Percentiles rank a stretch among this genome's conserved stretches.
phyloP scores from a whole-genome alignment of 164 flowering plant genomes.

The Protea cynaroides region DNA sequence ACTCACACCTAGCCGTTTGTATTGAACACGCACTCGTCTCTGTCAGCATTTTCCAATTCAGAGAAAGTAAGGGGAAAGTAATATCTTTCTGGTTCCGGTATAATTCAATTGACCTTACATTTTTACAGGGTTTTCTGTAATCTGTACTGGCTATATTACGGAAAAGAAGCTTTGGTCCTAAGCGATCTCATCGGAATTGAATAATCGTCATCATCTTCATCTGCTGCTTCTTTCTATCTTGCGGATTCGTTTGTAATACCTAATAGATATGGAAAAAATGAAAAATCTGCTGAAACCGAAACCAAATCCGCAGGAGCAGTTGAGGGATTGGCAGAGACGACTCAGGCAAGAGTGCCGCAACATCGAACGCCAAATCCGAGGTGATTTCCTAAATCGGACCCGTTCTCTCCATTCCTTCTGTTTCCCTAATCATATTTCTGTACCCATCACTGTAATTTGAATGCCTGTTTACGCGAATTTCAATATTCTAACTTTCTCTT shows the following conservation, averaged over 20 bases:
- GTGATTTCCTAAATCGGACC: background rate
- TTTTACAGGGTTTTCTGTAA: too few species aligned
- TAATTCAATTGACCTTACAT: too few species aligned
- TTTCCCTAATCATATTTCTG: too few species aligned
- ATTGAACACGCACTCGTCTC: too few species aligned
- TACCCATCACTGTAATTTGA: background rate
- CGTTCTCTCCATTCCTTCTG: background rate
- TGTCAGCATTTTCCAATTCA: too few species aligned
- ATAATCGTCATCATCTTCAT: background rate
- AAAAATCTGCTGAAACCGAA: background rate
- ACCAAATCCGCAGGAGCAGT: slow-evolving; percentile 4
- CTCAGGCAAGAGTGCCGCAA: slow-evolving; percentile 1
- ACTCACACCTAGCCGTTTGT: too few species aligned
- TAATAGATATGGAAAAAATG: background rate
- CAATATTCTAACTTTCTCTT: background rate
- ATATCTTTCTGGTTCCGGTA: too few species aligned
- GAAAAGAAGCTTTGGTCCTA: background rate
- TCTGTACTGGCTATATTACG: background rate
- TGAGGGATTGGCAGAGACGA: slow-evolving; percentile 3
- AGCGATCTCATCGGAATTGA: slow-evolving; percentile 2
- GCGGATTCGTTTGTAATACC: background rate
- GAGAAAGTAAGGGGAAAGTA: too few species aligned
- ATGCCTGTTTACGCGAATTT: background rate
- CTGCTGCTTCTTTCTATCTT: background rate
- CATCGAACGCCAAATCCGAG: slow-evolving; percentile 6